These are phyloP conservation scores for Pascua guehoae DNA, from an alignment of 1,284 basidiomycete genomes.

Conservation along the genomic window DNA sequence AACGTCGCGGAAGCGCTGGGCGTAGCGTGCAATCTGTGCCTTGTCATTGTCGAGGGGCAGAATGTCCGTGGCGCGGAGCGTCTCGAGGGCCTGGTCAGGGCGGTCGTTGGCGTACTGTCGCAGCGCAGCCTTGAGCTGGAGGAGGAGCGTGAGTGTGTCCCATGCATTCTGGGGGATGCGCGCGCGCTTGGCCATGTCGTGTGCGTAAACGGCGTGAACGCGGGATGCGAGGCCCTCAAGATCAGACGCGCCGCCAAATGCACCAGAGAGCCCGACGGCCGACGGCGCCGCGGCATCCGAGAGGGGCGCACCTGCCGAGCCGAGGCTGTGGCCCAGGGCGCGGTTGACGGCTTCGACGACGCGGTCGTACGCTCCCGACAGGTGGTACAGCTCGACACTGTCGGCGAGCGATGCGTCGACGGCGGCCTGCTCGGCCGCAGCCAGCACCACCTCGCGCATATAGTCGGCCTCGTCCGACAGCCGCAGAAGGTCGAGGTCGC, in stretches of 20 bases:
- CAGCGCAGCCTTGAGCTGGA: conserved; percentile 79
- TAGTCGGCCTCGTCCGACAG: conserved; percentile 69
- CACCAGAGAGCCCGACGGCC: conserved; percentile 26
- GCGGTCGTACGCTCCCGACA: conserved; percentile 84
- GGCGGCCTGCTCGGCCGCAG: conserved; percentile 72
- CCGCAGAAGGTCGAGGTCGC: conserved; percentile 71
- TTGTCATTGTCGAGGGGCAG: conserved; percentile 85
- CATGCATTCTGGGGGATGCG: conserved; percentile 74
- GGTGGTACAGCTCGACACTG: conserved; percentile 92
- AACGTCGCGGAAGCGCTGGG: conserved; percentile 79
- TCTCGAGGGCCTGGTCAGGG: conserved; percentile 75
- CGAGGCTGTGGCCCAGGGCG: conserved; percentile 79
- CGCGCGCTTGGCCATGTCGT: conserved; percentile 68
- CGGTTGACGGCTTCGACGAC: conserved; percentile 85
- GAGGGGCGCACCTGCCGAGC: conserved; percentile 48
- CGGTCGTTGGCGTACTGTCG: conserved; percentile 69
- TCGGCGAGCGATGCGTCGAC: conserved; percentile 69
- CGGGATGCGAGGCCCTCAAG: conserved; percentile 75
- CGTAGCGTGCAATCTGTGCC: conserved; percentile 75
- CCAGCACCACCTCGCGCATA: conserved; percentile 75
- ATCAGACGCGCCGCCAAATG: conserved; percentile 49
- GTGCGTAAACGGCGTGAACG: conserved; percentile 82
- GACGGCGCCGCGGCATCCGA: conserved; percentile 8
- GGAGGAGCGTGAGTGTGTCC: conserved; percentile 58
- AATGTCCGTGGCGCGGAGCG: conserved; percentile 83